Base-by-base conservation (phyloP, 768 basidiomycete genomes). In the Macrolepiota fuliginosa region DNA sequence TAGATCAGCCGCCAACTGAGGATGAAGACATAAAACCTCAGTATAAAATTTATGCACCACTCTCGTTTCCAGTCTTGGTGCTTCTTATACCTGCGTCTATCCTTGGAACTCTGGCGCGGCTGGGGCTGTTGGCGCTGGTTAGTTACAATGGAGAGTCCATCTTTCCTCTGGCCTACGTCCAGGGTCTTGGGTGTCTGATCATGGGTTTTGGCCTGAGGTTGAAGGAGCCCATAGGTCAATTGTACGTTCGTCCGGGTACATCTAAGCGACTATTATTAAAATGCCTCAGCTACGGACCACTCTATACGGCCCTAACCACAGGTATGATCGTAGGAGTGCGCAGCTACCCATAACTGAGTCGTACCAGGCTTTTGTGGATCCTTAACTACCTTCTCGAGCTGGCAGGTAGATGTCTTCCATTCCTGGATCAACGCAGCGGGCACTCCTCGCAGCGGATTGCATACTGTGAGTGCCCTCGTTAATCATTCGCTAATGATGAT, bases 321-420 rank as follows among this genome's bases (percentile, higher is more conserved):
- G 94, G 93, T 88, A 63, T 65, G 74, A 68, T 52, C 35, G 4
- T 36, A 54, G 22, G 22, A 6, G 19, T 32, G 22, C n/a, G 10
- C 11, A 12, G 39, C 47, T 49, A 10, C 3, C 47, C 12, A 10
- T 24, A 24, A 27, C 24, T 49, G 19, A 24, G 3, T 49, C 22
- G 22, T 7, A 12, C n/a, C 45, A 89, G 95, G 94, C 13, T 94
- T 98, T 73, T 98, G 97, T 70, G 97, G 96, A 2, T 96, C 94
- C 1, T 74, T 98, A 67, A 99, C 97, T 10, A 98, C 95, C 1
- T 98, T 98, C 77, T 97, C 96, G 15, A 84, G 88, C 39, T 98
- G 97, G 97, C 93, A 98, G 73, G 70, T 92, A 10, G 92, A 96
- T 63, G 74, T 94, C 0, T 98, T 96, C 69, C 73, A 81, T 56